Evolutionary conservation across 176 grass and related monocot species (phyloP).

Genomic region (Metroxylon sagu): DNA sequence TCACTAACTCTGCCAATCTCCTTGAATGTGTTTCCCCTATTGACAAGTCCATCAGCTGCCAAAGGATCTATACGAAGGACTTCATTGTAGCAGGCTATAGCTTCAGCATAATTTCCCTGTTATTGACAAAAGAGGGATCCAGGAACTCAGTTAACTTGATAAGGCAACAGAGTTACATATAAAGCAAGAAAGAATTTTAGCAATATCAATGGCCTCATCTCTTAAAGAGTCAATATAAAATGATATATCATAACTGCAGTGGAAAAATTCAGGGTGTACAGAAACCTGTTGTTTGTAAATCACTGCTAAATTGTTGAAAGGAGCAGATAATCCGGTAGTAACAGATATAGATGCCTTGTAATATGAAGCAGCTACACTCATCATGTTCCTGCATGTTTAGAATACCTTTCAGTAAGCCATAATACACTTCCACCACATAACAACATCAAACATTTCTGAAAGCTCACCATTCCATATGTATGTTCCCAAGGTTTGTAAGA

Average conservation of each 20-base stretch:
- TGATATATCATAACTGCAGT: too few species aligned
- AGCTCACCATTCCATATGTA: constrained; percentile 90
- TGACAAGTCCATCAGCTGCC: constrained; percentile 80
- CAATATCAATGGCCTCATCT: too few species aligned
- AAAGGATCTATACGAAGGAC: constrained; percentile 67
- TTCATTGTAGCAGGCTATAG: constrained; percentile 76
- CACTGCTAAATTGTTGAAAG: constrained; percentile 79
- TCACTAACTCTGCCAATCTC: constrained; percentile 79
- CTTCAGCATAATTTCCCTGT: constrained; percentile 88
- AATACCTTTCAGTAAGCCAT: not conserved
- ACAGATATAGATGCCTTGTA: constrained; percentile 83
- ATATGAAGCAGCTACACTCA: constrained; percentile 55
- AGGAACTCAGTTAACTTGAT: too few species aligned
- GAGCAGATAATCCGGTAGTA: constrained; percentile 75
- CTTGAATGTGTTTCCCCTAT: constrained; percentile 92
- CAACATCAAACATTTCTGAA: constrained; percentile 15
- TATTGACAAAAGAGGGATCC: not conserved
- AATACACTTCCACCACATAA: not conserved
- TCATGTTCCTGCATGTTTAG: constrained; percentile 56
- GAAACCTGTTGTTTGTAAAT: constrained; percentile 93
- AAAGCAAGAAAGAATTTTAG: too few species aligned
- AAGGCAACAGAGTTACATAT: too few species aligned
- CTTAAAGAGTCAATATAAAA: too few species aligned
- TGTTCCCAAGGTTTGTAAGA: constrained; percentile 79
- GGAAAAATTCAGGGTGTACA: too few species aligned